Percentiles rank a stretch among this genome's conserved stretches.
Conservation (phyloP, 2,329 filamentous ascomycete genomes). For the Xylariomycetidae sp. region DNA sequence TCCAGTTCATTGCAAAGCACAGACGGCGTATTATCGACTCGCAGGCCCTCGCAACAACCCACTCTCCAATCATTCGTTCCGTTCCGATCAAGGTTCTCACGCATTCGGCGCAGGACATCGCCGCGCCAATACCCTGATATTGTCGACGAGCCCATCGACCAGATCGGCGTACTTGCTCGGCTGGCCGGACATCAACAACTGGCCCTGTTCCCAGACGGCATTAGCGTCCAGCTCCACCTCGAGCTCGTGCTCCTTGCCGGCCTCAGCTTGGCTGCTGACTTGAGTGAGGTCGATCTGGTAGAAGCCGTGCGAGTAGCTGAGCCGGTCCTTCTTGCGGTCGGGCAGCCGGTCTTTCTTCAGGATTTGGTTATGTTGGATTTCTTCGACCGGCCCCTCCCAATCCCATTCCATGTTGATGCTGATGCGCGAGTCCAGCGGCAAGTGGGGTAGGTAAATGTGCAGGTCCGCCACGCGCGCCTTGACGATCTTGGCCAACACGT, state of each 20-base stretch:
- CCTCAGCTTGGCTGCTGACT: slow-evolving; percentile 54
- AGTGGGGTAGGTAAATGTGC: slow-evolving; percentile 74
- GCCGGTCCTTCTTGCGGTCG: slow-evolving; percentile 78
- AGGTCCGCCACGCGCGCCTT: slow-evolving; percentile 85
- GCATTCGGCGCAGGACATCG: slow-evolving; percentile 14
- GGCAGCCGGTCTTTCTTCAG: slow-evolving; percentile 35
- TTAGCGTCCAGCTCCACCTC: slow-evolving; percentile 68
- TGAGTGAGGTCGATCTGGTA: slow-evolving; percentile 94
- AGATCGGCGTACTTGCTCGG: slow-evolving; percentile 59
- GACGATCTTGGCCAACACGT: slow-evolving; percentile 76
- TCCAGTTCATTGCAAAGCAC: too few relatives aligned
- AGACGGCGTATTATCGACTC: too few relatives aligned
- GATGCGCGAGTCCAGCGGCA: slow-evolving; percentile 82
- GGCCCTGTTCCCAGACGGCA: slow-evolving; percentile 60
- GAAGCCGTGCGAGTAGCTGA: slow-evolving; percentile 82
- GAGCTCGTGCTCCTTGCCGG: slow-evolving; percentile 68
- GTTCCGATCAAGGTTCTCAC: too few relatives aligned
- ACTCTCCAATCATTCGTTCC: too few relatives aligned
- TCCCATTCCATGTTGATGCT: slow-evolving; percentile 93
- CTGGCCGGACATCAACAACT: slow-evolving; percentile 43
- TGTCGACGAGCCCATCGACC: slow-evolving; percentile 70
- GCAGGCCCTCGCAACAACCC: too few relatives aligned
- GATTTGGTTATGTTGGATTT: slow-evolving; percentile 38
- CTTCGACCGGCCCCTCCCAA: slow-evolving; percentile 63
- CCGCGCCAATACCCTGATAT: slow-evolving; percentile 54